Percentiles rank a stretch among this genome's conserved stretches.
Evolutionary conservation across 306 rosid genomes (phyloP).

Genomic region (Castanospermum australe): DNA sequence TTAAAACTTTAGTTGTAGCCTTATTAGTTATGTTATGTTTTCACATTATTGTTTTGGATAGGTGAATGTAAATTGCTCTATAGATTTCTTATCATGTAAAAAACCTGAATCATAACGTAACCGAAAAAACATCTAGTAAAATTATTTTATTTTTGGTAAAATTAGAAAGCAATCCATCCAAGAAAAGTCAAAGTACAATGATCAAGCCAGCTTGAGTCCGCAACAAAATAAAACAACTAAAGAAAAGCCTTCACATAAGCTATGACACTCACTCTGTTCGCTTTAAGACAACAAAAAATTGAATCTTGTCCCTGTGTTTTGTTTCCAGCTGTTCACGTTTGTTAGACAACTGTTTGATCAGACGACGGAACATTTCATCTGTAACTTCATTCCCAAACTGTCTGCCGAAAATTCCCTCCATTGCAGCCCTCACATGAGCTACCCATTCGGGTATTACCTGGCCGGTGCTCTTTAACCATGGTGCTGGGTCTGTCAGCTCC

Average conservation of each 20-base stretch:
- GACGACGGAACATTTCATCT: conserved; percentile 39
- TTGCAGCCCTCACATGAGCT: conserved; percentile 48
- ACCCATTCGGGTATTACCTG: conserved; percentile 17
- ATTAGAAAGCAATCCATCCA: background rate
- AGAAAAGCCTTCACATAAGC: background rate
- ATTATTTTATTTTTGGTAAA: background rate
- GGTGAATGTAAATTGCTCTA: too few species aligned
- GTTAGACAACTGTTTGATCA: conserved; percentile 1
- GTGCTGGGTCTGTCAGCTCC: conserved; percentile 44
- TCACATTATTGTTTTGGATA: too few species aligned
- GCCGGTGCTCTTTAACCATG: conserved; percentile 32
- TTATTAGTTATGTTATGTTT: too few species aligned
- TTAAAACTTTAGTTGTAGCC: too few species aligned
- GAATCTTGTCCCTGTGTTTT: conserved; percentile 35
- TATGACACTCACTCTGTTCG: conserved; percentile 16
- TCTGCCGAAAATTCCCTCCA: conserved; percentile 41
- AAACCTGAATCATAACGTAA: background rate
- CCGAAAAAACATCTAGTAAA: background rate
- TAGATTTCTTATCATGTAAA: background rate
- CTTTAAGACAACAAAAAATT: conserved; percentile 42
- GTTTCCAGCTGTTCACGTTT: conserved; percentile 17
- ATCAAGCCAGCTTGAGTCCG: background rate
- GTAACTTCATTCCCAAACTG: conserved; percentile 37
- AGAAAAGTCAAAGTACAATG: background rate
- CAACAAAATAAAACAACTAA: background rate